phyloP scores from a whole-genome alignment of 2,329 filamentous ascomycete species.

The Pseudogymnoascus sp. region DNA sequence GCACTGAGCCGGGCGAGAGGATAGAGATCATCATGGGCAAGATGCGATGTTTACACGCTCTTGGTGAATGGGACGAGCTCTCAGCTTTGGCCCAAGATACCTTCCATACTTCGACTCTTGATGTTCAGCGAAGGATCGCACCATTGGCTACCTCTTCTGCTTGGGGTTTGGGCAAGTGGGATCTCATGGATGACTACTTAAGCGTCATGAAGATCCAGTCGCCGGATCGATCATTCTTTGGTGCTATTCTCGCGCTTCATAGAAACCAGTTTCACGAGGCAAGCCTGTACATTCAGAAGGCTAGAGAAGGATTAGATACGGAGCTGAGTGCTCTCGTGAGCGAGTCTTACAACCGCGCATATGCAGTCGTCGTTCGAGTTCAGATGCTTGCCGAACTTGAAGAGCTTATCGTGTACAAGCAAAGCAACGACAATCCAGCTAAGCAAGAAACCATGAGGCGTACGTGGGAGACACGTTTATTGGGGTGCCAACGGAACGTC shows the following conservation, averaged over 20 bases:
- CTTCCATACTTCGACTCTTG: conserved; percentile 81
- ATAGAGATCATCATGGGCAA: conserved; percentile 99
- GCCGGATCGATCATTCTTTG: conserved; percentile 94
- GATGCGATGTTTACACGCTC: conserved; percentile 94
- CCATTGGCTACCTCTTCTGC: conserved; percentile 90
- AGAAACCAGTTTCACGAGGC: conserved; percentile 93
- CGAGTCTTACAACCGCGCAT: conserved; percentile 95
- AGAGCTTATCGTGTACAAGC: conserved; percentile 97
- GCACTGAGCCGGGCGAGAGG: conserved; percentile 70
- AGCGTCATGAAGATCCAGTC: conserved; percentile 90
- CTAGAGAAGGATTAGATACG: conserved; percentile 86
- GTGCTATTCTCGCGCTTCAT: conserved; percentile 88
- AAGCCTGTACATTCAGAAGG: conserved; percentile 79
- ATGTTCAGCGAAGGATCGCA: conserved; percentile 84
- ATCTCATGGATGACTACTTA: conserved; percentile 95
- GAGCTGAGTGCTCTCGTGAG: conserved; percentile 94
- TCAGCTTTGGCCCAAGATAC: conserved; percentile 84
- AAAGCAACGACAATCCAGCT: conserved; percentile 67
- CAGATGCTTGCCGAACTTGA: conserved; percentile 99
- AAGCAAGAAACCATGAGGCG: conserved; percentile 85
- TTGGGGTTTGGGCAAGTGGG: conserved; percentile 95
- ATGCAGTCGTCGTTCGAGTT: conserved; percentile 93
- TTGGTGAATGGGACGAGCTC: conserved; percentile 94
- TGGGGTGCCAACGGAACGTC: conserved; percentile 92
- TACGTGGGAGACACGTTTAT: conserved; percentile 92